These are phyloP conservation scores for Fagopyrum tataricum DNA, from an alignment of 148 eudicot genomes.

Conservation along the genomic window DNA sequence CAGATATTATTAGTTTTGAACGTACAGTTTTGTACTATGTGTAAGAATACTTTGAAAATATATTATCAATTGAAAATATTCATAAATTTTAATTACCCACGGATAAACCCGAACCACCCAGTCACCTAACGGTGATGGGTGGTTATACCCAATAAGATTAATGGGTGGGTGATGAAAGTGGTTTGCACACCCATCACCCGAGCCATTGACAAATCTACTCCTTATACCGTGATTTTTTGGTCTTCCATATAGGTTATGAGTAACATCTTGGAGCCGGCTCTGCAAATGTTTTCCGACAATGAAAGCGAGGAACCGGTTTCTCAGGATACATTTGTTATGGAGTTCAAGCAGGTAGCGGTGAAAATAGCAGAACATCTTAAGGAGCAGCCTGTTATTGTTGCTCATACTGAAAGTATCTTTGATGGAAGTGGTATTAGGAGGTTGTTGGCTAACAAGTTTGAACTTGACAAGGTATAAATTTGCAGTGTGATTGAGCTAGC, in stretches of 20 bases:
- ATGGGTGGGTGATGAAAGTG: too few species aligned
- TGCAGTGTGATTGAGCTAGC: background rate
- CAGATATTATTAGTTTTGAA: too few species aligned
- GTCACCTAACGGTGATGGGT: too few species aligned
- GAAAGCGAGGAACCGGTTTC: slow-evolving; percentile 28
- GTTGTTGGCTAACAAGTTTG: slow-evolving; percentile 71
- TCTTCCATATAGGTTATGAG: slow-evolving; percentile 51
- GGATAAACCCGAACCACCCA: too few species aligned
- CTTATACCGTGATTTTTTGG: too few species aligned
- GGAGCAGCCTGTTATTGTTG: slow-evolving; percentile 92
- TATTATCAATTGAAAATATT: too few species aligned
- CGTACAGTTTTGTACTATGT: too few species aligned
- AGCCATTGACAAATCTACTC: too few species aligned
- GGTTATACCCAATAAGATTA: too few species aligned
- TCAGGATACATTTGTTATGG: slow-evolving; percentile 53
- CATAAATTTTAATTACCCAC: too few species aligned
- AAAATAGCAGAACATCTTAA: slow-evolving; percentile 51
- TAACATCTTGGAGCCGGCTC: slow-evolving; percentile 59
- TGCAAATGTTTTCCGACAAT: slow-evolving; percentile 27
- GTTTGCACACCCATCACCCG: too few species aligned
- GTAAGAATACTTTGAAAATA: too few species aligned
- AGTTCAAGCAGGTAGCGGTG: slow-evolving; percentile 50
- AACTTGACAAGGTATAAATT: slow-evolving; percentile 64
- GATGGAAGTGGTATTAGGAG: slow-evolving; percentile 75
- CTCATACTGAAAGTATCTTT: slow-evolving; percentile 78